Conservation (phyloP, 345 rosid genomes). For the Pistacia vera region DNA sequence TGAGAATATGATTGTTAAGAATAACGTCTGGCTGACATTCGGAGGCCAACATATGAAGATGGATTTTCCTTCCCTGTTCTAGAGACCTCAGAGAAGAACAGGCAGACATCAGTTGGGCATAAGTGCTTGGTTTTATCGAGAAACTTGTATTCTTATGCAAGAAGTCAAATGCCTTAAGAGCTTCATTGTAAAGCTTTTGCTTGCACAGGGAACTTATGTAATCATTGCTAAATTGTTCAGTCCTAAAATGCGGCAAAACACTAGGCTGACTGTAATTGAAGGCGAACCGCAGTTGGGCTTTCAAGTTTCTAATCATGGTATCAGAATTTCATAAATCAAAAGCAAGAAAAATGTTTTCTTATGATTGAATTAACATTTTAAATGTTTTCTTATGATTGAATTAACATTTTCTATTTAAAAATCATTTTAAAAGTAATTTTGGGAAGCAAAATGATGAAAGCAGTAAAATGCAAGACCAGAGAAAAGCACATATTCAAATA, state of each 20-base stretch:
- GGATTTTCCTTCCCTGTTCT: conserved; percentile 56
- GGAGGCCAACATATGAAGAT: conserved; percentile 50
- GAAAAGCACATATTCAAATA: not conserved
- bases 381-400: too few species aligned
- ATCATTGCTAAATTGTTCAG: conserved; percentile 43
- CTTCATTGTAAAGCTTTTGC: conserved; percentile 40
- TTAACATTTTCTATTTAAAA: not conserved
- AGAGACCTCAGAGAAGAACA: conserved; percentile 50
- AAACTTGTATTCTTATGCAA: conserved; percentile 31
- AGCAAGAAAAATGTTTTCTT: not conserved
- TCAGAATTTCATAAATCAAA: not conserved
- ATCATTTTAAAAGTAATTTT: not conserved
- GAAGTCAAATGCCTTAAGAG: conserved; percentile 50
- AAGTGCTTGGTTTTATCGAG: conserved; percentile 36
- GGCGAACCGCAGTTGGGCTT: not conserved
- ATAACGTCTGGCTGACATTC: conserved; percentile 44
- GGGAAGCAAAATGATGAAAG: not conserved
- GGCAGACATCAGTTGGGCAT: conserved; percentile 42
- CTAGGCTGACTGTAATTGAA: not conserved
- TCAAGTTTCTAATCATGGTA: conserved; percentile 3
- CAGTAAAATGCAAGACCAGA: not conserved
- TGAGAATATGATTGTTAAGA: conserved; percentile 53
- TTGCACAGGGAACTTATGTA: conserved; percentile 46
- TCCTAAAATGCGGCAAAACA: conserved; percentile 22
- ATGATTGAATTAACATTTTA: too few species aligned